Percentiles rank a stretch among this genome's conserved stretches.
Conservation (phyloP, 768 basidiomycete genomes). For the Astraeus odoratus region DNA sequence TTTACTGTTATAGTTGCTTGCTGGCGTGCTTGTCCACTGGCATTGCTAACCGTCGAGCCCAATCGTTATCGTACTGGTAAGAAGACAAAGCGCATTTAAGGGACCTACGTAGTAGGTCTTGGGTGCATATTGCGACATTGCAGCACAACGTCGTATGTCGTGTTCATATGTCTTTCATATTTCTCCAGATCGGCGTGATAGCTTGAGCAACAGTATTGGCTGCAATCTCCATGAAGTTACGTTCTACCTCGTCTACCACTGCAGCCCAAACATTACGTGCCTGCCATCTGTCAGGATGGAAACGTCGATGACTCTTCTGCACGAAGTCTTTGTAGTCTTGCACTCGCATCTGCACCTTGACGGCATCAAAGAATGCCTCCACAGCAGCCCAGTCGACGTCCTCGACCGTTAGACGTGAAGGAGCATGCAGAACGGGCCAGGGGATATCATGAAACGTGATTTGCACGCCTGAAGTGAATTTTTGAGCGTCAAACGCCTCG, state of each 20-base stretch:
- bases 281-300: conserved; percentile 79
- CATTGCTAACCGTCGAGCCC: too few species aligned
- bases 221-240: conserved; percentile 61
- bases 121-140: too few species aligned
- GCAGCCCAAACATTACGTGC: conserved; percentile 55
- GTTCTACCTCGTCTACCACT: conserved; percentile 50
- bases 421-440: conserved; percentile 65
- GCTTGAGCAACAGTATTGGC: conserved; percentile 68
- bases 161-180: conserved; percentile 26
- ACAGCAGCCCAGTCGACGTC: conserved; percentile 69
- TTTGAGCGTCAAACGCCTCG: conserved; percentile 57
- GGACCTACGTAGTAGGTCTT: too few species aligned
- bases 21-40: too few species aligned
- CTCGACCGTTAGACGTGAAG: conserved; percentile 45
- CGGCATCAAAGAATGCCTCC: conserved; percentile 58
- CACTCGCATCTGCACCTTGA: conserved; percentile 43
- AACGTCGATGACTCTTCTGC: conserved; percentile 64
- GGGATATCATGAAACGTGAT: conserved; percentile 60
- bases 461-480: conserved; percentile 45
- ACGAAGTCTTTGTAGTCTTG: conserved; percentile 63
- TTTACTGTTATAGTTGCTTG: too few species aligned
- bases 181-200: conserved; percentile 61
- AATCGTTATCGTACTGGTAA: too few species aligned
- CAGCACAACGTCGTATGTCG: too few species aligned
- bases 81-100: too few species aligned